A percentile compares a stretch with the other conserved stretches of the same genome.
phyloP scores from a whole-genome alignment of 495 filamentous ascomycete species.

The Aspergillus cavernicola region DNA sequence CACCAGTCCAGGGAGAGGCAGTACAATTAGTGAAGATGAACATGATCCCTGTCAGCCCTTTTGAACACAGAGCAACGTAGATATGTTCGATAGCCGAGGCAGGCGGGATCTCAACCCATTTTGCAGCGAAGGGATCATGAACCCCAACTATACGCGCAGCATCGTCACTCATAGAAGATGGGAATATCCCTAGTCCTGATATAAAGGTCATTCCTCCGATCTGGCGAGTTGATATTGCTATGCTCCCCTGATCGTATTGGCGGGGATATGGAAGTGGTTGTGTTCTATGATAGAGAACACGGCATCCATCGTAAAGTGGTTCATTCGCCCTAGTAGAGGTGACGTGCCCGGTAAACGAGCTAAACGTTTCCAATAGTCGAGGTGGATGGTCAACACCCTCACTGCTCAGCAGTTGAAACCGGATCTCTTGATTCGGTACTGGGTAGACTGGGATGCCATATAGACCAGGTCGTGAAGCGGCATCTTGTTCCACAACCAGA shows the following conservation, averaged over 20 bases:
- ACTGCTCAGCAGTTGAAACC: too few species aligned
- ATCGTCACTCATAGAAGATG: background rate
- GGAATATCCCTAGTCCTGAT: conserved; percentile 8
- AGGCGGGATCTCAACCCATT: conserved; percentile 9
- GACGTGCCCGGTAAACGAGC: conserved; percentile 13
- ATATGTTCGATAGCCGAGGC: background rate
- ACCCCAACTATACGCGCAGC: background rate
- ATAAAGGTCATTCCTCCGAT: conserved; percentile 11
- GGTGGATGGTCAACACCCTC: too few species aligned
- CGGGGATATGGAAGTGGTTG: background rate
- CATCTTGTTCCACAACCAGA: conserved; percentile 7
- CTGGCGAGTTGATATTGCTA: conserved; percentile 8
- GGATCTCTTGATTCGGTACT: too few species aligned
- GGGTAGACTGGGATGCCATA: too few species aligned
- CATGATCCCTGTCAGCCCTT: conserved; percentile 11
- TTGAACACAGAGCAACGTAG: conserved; percentile 10
- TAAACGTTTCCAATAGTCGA: background rate
- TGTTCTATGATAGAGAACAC: conserved; percentile 5
- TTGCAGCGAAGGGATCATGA: conserved; percentile 4
- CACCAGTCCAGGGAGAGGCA: conserved; percentile 12
- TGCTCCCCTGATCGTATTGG: background rate
- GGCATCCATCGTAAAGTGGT: conserved; percentile 15
- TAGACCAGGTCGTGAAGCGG: too few species aligned
- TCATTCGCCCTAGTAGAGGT: background rate
- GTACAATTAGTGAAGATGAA: conserved; percentile 13